Percentiles rank a stretch among this genome's conserved stretches.
These are phyloP conservation scores for Populus simonii DNA, from an alignment of 345 rosid genomes.

Conservation along the genomic window DNA sequence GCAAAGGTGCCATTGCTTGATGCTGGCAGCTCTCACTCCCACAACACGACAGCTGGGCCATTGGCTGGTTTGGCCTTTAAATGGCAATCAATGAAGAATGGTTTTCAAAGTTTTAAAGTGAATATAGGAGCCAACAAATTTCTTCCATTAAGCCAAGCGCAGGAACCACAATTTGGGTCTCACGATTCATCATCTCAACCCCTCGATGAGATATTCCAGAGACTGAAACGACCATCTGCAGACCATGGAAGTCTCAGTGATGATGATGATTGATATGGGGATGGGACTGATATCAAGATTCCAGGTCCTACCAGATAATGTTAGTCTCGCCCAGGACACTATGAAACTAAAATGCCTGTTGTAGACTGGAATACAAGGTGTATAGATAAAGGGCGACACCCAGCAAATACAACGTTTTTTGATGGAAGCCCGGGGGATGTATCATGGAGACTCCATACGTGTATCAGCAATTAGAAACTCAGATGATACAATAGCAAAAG, in stretches of 20 bases:
- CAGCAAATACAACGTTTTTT: background rate
- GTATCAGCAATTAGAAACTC: constrained; percentile 4
- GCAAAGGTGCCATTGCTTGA: constrained; percentile 82
- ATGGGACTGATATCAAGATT: constrained; percentile 12
- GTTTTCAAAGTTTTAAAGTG: constrained; percentile 81
- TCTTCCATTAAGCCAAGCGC: constrained; percentile 58
- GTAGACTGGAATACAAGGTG: constrained; percentile 18
- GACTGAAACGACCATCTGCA: constrained; percentile 63
- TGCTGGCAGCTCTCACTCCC: constrained; percentile 30
- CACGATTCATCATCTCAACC: constrained; percentile 51
- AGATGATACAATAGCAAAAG: constrained; percentile 1
- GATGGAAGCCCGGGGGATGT: constrained; percentile 10
- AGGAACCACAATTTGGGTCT: constrained; percentile 39
- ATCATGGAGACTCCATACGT: background rate
- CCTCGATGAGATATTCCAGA: constrained; percentile 84
- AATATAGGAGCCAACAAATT: constrained; percentile 67
- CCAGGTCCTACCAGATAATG: constrained; percentile 28
- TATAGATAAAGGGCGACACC: constrained; percentile 19
- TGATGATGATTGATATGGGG: constrained; percentile 31
- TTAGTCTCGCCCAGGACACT: constrained; percentile 8
- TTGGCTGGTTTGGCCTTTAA: constrained; percentile 59
- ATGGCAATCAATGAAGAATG: constrained; percentile 84
- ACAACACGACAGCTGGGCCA: constrained; percentile 31
- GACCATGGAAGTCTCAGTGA: constrained; percentile 33
- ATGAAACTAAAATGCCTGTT: background rate